Percentiles rank a stretch among this genome's conserved stretches.
phyloP scores from a whole-genome alignment of 257 asterid species.

The Rehmannia glutinosa region DNA sequence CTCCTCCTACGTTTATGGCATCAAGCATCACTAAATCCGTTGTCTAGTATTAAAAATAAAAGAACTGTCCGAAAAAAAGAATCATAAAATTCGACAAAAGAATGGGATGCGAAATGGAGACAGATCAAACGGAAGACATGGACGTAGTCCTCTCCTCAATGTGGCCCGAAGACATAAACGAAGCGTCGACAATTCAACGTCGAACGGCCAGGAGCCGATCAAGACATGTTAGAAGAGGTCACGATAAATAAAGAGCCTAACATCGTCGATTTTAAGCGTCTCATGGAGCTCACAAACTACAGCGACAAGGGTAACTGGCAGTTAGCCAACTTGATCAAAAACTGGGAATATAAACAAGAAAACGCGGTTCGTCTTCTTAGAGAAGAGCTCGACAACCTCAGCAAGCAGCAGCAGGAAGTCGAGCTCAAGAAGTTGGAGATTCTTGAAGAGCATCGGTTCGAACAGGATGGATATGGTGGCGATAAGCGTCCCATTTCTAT shows the following conservation, averaged over 20 bases:
- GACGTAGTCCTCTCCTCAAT: conserved; percentile 81
- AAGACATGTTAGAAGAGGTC: conserved; percentile 81
- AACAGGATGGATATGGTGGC: conserved; percentile 64
- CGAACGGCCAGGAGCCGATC: conserved; percentile 69
- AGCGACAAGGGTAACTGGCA: conserved; percentile 90
- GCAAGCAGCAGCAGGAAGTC: conserved; percentile 76
- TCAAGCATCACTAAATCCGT: background rate
- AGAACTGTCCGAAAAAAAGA: background rate
- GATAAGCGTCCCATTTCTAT: conserved; percentile 80
- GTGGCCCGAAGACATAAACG: conserved; percentile 96
- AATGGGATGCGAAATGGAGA: conserved; percentile 70
- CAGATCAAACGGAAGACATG: conserved; percentile 61
- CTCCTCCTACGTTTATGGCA: no score
- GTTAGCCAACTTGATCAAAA: conserved; percentile 62
- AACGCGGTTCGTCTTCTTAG: conserved; percentile 72
- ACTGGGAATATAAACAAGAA: conserved; percentile 82
- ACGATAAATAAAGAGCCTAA: conserved; percentile 62
- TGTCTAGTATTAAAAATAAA: no score
- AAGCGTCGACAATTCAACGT: conserved; percentile 79
- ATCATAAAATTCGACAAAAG: background rate
- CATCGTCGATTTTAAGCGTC: conserved; percentile 68
- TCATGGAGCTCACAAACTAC: conserved; percentile 65
- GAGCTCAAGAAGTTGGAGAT: conserved; percentile 90
- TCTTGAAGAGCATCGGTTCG: conserved; percentile 76
- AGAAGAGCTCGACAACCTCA: conserved; percentile 82